Conservation (phyloP, 2,329 filamentous ascomycete genomes). For the Cladosporium sp. region DNA sequence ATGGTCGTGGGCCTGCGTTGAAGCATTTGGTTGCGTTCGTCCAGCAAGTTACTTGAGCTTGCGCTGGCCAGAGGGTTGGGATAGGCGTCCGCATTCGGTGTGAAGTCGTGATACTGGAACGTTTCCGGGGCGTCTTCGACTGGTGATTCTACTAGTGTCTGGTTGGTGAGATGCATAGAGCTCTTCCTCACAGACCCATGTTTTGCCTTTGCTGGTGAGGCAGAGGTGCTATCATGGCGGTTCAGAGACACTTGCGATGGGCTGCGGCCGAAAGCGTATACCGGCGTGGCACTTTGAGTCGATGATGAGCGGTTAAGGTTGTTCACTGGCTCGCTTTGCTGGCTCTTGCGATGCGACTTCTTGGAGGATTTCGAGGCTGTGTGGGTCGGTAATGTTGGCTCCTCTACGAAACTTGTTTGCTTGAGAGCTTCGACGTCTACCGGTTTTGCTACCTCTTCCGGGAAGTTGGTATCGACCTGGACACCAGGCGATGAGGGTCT, state of each 20-base stretch:
- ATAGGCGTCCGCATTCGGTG: not conserved
- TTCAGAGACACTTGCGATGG: slow-evolving; percentile 13
- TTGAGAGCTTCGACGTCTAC: slow-evolving; percentile 16
- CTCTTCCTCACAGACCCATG: slow-evolving; percentile 26
- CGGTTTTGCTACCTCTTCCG: slow-evolving; percentile 16
- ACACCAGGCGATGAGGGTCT: slow-evolving; percentile 35
- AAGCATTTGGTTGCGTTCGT: slow-evolving; percentile 52
- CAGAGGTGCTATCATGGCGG: slow-evolving; percentile 14
- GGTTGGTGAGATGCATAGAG: slow-evolving; percentile 29
- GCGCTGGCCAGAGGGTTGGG: slow-evolving; percentile 10
- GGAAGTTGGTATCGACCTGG: slow-evolving; percentile 26
- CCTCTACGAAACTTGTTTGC: not conserved
- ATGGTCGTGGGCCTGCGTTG: slow-evolving; percentile 36
- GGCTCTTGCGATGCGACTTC: slow-evolving; percentile 16
- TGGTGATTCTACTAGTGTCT: slow-evolving; percentile 35
- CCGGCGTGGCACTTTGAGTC: slow-evolving; percentile 13
- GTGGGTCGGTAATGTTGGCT: slow-evolving; percentile 49
- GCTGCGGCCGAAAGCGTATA: slow-evolving; percentile 19
- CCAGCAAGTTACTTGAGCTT: slow-evolving; percentile 44
- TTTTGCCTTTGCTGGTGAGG: not conserved
- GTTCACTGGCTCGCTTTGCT: not conserved
- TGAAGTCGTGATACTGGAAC: slow-evolving; percentile 9
- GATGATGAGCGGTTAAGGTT: slow-evolving; percentile 7
- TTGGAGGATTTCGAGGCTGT: slow-evolving; percentile 11
- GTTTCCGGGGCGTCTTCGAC: slow-evolving; percentile 25